Evolutionary conservation across 495 filamentous ascomycete genomes (phyloP).

Genomic region (Platismatia glauca): DNA sequence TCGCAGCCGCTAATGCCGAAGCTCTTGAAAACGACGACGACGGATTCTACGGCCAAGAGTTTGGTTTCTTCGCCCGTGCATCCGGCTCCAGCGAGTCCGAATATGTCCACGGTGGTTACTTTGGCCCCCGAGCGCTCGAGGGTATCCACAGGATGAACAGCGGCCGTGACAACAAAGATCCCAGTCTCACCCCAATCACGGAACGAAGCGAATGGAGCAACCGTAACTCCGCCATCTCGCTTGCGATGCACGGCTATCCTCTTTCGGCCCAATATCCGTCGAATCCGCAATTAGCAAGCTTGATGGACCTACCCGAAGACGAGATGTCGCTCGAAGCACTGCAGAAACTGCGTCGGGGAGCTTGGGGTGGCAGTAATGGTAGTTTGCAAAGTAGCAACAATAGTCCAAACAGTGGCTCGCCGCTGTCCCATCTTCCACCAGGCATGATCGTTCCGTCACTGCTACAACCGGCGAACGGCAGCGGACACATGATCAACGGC

Average conservation of each 20-base stretch:
- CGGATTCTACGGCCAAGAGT: slow-evolving; percentile 92
- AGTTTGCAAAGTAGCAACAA: slow-evolving; percentile 59
- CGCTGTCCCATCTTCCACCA: slow-evolving; percentile 14
- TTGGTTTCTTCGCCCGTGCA: slow-evolving; percentile 86
- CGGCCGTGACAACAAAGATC: slow-evolving; percentile 68
- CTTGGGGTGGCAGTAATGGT: slow-evolving; percentile 73
- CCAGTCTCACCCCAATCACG: slow-evolving; percentile 91
- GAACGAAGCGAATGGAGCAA: slow-evolving; percentile 95
- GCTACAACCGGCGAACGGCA: slow-evolving; percentile 13
- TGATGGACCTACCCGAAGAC: slow-evolving; percentile 51
- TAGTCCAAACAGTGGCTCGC: slow-evolving; percentile 40
- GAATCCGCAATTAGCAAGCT: slow-evolving; percentile 57
- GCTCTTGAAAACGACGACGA: slow-evolving; percentile 86
- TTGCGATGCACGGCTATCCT: slow-evolving; percentile 47
- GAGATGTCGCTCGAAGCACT: slow-evolving; percentile 64
- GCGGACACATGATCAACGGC: slow-evolving; percentile 3
- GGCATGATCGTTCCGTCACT: slow-evolving; percentile 32
- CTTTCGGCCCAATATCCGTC: slow-evolving; percentile 28
- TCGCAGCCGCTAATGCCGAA: slow-evolving; percentile 90
- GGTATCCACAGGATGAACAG: slow-evolving; percentile 58
- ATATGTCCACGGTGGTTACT: slow-evolving; percentile 81
- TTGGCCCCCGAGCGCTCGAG: slow-evolving; percentile 59
- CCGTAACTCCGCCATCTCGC: slow-evolving; percentile 75
- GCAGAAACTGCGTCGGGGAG: slow-evolving; percentile 60
- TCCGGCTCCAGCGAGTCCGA: slow-evolving; percentile 39